These are phyloP conservation scores for Suillus sp. DNA, from an alignment of 768 basidiomycete genomes.

Conservation along the genomic window DNA sequence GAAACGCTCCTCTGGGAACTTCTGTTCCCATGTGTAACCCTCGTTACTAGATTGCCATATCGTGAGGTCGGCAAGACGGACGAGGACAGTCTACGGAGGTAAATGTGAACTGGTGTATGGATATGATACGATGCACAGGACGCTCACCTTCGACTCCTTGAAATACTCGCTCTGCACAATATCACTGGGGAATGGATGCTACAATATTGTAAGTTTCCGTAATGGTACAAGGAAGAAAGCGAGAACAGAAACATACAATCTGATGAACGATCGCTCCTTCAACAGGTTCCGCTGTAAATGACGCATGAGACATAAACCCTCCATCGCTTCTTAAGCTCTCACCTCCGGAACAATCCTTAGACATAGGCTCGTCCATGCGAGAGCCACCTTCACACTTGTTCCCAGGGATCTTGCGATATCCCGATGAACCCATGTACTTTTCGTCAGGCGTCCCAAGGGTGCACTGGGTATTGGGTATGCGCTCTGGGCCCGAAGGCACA, in stretches of 20 bases:
- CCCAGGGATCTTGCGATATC: conserved; percentile 90
- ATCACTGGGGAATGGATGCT: conserved; percentile 69
- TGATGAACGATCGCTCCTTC: conserved; percentile 81
- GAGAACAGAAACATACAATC: conserved; percentile 47
- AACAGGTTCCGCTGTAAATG: conserved; percentile 63
- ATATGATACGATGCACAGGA: neutral
- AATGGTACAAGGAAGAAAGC: neutral
- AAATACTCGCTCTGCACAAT: conserved; percentile 86
- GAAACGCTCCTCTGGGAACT: conserved; percentile 62
- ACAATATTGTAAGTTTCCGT: conserved; percentile 6
- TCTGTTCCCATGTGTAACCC: conserved; percentile 86
- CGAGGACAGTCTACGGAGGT: conserved; percentile 68
- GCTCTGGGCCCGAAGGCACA: conserved; percentile 85
- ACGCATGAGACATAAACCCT: neutral
- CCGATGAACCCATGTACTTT: conserved; percentile 85
- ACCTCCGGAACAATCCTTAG: conserved; percentile 84
- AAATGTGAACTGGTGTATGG: conserved; percentile 5
- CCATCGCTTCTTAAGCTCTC: conserved; percentile 8
- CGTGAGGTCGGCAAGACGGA: conserved; percentile 71
- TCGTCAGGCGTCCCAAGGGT: conserved; percentile 47
- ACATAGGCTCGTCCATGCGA: conserved; percentile 65
- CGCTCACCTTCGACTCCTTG: conserved; percentile 66
- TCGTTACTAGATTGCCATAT: conserved; percentile 97
- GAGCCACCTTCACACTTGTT: conserved; percentile 72
- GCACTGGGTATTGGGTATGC: conserved; percentile 78